Evolutionary conservation across 2,329 filamentous ascomycete species (phyloP).

Genomic region (Trichoderma atrobrunneum): DNA sequence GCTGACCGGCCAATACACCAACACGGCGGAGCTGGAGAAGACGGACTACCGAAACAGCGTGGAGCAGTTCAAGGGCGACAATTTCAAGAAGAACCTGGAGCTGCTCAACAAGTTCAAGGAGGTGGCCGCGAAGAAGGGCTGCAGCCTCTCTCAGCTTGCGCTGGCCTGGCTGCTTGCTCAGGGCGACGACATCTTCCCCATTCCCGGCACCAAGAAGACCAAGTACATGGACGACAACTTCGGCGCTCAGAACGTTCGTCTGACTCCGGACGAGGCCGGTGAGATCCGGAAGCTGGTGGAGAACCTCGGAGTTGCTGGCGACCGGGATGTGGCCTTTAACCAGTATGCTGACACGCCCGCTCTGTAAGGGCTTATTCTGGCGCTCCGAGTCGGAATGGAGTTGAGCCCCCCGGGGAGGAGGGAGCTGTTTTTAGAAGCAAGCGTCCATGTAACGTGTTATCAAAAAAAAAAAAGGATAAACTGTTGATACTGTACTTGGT

Average conservation of each 20-base stretch:
- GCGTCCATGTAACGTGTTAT: neutral
- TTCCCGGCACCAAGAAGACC: constrained; percentile 49
- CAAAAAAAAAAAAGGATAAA: neutral
- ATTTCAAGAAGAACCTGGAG: constrained; percentile 47
- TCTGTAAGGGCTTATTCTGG: neutral
- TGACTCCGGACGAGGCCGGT: constrained; percentile 23
- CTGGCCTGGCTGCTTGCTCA: constrained; percentile 63
- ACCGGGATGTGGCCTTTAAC: neutral
- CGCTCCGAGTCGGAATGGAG: neutral
- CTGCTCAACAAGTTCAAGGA: constrained; percentile 48
- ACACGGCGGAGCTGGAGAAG: constrained; percentile 41
- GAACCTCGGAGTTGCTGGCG: constrained; percentile 3
- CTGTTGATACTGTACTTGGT: too few species aligned
- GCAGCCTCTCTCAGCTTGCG: constrained; percentile 55
- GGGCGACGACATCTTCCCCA: constrained; percentile 59
- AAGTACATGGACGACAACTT: constrained; percentile 48
- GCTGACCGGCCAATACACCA: constrained; percentile 49
- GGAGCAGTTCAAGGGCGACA: constrained; percentile 23
- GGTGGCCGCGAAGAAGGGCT: constrained; percentile 52
- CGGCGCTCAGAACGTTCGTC: constrained; percentile 31
- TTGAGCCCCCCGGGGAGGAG: neutral
- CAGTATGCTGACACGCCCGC: constrained; percentile 10
- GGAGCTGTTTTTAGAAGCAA: neutral
- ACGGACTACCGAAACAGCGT: constrained; percentile 39
- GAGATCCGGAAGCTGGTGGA: constrained; percentile 11